Evolutionary conservation across 2,329 filamentous ascomycete species (phyloP).

Genomic region (Aspergillus glaucus): DNA sequence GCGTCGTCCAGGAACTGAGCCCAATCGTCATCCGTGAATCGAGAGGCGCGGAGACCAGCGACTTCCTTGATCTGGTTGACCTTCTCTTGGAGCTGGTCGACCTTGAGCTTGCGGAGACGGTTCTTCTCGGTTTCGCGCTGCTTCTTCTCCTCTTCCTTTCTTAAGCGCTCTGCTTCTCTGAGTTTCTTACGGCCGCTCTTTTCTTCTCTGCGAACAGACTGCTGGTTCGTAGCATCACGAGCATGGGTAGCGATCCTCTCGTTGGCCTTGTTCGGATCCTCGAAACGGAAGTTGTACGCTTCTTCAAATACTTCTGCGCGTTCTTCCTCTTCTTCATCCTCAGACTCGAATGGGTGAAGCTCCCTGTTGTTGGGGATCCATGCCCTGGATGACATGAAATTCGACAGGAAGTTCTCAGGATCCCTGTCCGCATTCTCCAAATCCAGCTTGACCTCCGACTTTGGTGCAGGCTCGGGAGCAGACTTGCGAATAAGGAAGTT

Average conservation of each 20-base stretch:
- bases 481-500: conserved; percentile 70
- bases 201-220: conserved; percentile 81
- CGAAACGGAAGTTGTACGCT: conserved; percentile 93
- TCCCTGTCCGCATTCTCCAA: conserved; percentile 75
- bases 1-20: conserved; percentile 74
- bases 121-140: conserved; percentile 74
- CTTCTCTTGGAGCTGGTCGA: conserved; percentile 84
- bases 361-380: conserved; percentile 69
- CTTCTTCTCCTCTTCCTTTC: conserved; percentile 70
- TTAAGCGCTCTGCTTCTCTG: conserved; percentile 69
- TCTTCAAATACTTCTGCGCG: conserved; percentile 82
- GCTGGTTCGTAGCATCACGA: conserved; percentile 72
- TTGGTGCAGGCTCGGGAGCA: conserved; percentile 32
- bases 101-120: conserved; percentile 75
- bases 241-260: conserved; percentile 83
- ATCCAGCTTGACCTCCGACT: conserved; percentile 55
- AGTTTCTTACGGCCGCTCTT: conserved; percentile 68
- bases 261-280: conserved; percentile 82
- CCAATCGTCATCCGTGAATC: conserved; percentile 72
- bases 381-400: conserved; percentile 86
- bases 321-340: conserved; percentile 70
- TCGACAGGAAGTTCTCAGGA: conserved; percentile 86
- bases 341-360: conserved; percentile 82
- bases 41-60: conserved; percentile 66
- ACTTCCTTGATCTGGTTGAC: conserved; percentile 83